These are phyloP conservation scores for Pestalotiopsis fici DNA, from an alignment of 2,329 filamentous ascomycete genomes.

Conservation along the genomic window DNA sequence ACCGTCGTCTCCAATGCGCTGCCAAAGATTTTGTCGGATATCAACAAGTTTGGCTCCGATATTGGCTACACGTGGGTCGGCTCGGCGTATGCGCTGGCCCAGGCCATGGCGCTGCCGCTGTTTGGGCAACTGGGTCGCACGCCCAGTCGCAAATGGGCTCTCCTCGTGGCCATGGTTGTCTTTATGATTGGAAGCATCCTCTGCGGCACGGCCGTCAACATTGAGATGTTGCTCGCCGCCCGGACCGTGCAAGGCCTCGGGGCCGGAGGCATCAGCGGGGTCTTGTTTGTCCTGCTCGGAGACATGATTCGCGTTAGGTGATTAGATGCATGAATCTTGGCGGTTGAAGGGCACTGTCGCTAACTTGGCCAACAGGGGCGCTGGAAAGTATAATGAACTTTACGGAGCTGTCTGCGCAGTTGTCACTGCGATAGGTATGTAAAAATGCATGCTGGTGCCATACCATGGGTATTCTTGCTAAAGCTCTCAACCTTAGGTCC, in stretches of 20 bases:
- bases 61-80: slow-evolving; percentile 3
- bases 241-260: not conserved
- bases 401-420: not conserved
- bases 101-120: slow-evolving; percentile 4
- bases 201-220: not conserved
- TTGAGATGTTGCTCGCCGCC: slow-evolving; percentile 2
- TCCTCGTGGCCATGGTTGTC: not conserved
- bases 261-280: not conserved
- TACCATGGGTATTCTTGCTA: not conserved
- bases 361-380: not conserved
- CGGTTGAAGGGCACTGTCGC: not conserved
- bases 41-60: slow-evolving; percentile 2
- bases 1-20: slow-evolving; percentile 6
- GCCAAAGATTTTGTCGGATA: slow-evolving; percentile 3
- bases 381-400: not conserved
- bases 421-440: not conserved
- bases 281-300: not conserved
- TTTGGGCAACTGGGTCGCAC: not conserved
- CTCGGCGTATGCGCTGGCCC: slow-evolving; percentile 1
- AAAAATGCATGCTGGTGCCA: not conserved
- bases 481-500: not conserved
- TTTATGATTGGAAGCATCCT: not conserved
- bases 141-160: not conserved
- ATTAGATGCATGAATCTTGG: not conserved
- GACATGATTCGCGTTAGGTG: not conserved